Base-by-base conservation (phyloP, 176 grass and related monocot species). In the Triticum dicoccoides region DNA sequence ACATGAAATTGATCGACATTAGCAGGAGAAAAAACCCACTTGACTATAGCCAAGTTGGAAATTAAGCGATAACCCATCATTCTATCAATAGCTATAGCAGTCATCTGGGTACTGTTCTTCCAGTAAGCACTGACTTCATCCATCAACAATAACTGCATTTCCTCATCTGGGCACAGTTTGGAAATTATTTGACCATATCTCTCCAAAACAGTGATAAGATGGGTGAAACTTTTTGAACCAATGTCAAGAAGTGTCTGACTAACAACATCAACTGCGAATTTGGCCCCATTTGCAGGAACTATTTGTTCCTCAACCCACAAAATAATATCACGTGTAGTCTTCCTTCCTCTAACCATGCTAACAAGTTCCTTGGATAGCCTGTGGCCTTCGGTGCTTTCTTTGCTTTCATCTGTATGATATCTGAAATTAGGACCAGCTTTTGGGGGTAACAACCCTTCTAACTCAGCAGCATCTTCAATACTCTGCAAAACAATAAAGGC, bases 221-320 rank as follows among this genome's bases (percentile, higher is more conserved):
- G 97, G 52, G 97, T 99, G 77, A 99, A 99, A 88, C 97, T 99
- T 89, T 96, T 99, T 59, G 97, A 96, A 56, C 97, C 97, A n/a
- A 96, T 96, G 79, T 99, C 97, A 80, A 99, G 69, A 78, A 99
- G 90, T 8, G 94, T 96, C 84, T 96, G 92, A 69, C 81, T 91
- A 86, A 96, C 92, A 81, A 99, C 92, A 96, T 87, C 88, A 14
- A 99, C 80, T n/a, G 94, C 92, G 66, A 94, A 92, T 66, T 99
- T 86, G 86, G 90, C 44, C 75, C 92, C 92, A 69, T 94, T 88
- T 81, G 76, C 83, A 73, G 88, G 85, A 90, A 92, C 87, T 94
- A 98, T 89, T 66, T 87, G 88, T 86, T 94, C 94, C 39, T 94
- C 92, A 39, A 96, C 45, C 97, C 94, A 99, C 83, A 24, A 90